A percentile compares a stretch with the other conserved stretches of the same genome.
These are phyloP conservation scores for Tetracentron sinense DNA, from an alignment of 164 flowering plant genomes.

Conservation along the genomic window DNA sequence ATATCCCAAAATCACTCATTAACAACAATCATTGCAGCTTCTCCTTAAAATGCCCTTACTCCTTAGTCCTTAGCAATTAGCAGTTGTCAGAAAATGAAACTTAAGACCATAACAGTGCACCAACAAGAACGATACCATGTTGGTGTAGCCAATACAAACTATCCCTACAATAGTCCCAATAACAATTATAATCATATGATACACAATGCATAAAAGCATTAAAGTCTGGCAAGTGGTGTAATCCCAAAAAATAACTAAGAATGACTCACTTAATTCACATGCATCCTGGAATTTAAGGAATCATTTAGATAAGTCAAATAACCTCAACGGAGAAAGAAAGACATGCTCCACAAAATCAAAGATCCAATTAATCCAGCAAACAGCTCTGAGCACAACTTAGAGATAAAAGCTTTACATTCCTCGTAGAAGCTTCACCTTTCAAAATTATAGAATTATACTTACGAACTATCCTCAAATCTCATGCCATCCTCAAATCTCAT, in stretches of 20 bases:
- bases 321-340: slow-evolving; percentile 10
- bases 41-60: slow-evolving; percentile 16
- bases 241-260: slow-evolving; percentile 17
- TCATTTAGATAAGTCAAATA: slow-evolving; percentile 3
- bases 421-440: slow-evolving; percentile 11
- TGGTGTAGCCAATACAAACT: slow-evolving; percentile 43
- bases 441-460: slow-evolving; percentile 18
- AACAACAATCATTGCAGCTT: slow-evolving; percentile 13
- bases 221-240: slow-evolving; percentile 5
- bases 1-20: slow-evolving; percentile 3
- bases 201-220: slow-evolving; percentile 5
- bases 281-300: slow-evolving; percentile 12
- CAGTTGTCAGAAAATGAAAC: slow-evolving; percentile 25
- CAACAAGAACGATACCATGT: slow-evolving; percentile 41
- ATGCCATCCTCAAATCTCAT: too few relatives aligned
- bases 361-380: slow-evolving; percentile 22
- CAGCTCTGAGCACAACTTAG: slow-evolving; percentile 6
- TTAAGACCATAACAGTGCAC: slow-evolving; percentile 35
- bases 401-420: neutral
- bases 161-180: slow-evolving; percentile 56
- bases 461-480: slow-evolving; percentile 10
- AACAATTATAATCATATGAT: slow-evolving; percentile 32
- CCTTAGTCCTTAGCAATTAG: too few relatives aligned
- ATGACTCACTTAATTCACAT: slow-evolving; percentile 3
- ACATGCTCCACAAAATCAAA: slow-evolving; percentile 26